Conservation (phyloP, 345 rosid species). For the Linum usitatissimum region DNA sequence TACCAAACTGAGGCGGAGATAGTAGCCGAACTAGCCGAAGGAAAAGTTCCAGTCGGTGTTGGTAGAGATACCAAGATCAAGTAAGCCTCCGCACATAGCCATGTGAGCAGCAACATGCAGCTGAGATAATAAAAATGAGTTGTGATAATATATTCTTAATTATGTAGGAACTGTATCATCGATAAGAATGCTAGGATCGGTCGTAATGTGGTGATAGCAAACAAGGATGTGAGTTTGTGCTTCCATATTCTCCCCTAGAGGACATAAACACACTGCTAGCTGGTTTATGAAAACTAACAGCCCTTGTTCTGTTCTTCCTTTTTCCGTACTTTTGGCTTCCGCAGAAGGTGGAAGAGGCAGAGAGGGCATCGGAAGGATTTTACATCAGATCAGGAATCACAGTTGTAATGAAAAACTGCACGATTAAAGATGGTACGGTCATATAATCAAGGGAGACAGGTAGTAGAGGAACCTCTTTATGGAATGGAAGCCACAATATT, state of each 20-base stretch:
- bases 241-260: too few relatives aligned
- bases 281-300: background rate
- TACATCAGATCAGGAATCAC: constrained; percentile 81
- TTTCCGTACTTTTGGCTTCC: constrained; percentile 2
- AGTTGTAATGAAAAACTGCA: constrained; percentile 45
- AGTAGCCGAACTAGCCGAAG: constrained; percentile 44
- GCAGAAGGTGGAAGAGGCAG: constrained; percentile 74
- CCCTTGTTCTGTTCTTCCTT: background rate
- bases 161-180: constrained; percentile 66
- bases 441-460: constrained; percentile 21
- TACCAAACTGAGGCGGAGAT: constrained; percentile 70
- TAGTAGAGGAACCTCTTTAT: background rate
- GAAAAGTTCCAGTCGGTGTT: constrained; percentile 64
- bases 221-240: constrained; percentile 50
- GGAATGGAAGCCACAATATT: background rate
- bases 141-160: background rate
- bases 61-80: constrained; percentile 57
- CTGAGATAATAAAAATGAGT: background rate
- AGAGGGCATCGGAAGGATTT: constrained; percentile 67
- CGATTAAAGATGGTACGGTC: constrained; percentile 52
- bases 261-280: background rate
- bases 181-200: constrained; percentile 79
- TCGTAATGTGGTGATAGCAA: constrained; percentile 55
- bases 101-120: too few relatives aligned
- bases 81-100: constrained; percentile 20